Conservation (phyloP, 768 basidiomycete genomes). For the Lenzites betulinus region DNA sequence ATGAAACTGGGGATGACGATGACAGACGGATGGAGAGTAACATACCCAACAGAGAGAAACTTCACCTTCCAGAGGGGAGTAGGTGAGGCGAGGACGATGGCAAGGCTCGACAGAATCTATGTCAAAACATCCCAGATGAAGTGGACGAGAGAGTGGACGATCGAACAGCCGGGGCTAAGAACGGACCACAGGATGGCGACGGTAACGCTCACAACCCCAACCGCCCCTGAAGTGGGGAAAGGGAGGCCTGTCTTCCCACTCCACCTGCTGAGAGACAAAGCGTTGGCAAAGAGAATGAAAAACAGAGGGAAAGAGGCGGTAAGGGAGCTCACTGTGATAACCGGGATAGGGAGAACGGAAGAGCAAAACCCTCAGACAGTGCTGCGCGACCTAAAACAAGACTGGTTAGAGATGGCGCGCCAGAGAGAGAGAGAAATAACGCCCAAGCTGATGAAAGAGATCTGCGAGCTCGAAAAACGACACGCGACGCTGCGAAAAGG, state of each 20-base stretch:
- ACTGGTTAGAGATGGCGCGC: not conserved
- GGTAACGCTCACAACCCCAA: not conserved
- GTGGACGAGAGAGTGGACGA: not conserved
- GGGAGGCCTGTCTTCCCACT: constrained; percentile 1
- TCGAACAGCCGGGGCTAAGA: not conserved
- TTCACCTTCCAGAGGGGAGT: not conserved
- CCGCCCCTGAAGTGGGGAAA: not conserved
- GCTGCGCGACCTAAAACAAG: not conserved
- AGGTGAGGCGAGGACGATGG: not conserved
- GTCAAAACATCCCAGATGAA: not conserved
- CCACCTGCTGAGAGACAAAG: not conserved
- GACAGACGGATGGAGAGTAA: not conserved
- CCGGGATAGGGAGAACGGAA: not conserved
- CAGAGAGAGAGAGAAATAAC: not conserved
- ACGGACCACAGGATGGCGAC: not conserved
- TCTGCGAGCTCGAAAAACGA: not conserved
- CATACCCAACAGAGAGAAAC: not conserved
- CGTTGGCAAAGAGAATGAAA: not conserved
- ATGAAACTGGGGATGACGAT: not conserved
- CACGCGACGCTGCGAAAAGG: not conserved
- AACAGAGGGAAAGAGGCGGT: not conserved
- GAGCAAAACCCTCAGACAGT: not conserved
- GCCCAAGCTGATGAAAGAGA: not conserved
- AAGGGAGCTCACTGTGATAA: not conserved
- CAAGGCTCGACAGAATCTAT: constrained; percentile 1